Evolutionary conservation across 2,329 filamentous ascomycete genomes (phyloP).

Genomic region (Aspergillus chevalieri): DNA sequence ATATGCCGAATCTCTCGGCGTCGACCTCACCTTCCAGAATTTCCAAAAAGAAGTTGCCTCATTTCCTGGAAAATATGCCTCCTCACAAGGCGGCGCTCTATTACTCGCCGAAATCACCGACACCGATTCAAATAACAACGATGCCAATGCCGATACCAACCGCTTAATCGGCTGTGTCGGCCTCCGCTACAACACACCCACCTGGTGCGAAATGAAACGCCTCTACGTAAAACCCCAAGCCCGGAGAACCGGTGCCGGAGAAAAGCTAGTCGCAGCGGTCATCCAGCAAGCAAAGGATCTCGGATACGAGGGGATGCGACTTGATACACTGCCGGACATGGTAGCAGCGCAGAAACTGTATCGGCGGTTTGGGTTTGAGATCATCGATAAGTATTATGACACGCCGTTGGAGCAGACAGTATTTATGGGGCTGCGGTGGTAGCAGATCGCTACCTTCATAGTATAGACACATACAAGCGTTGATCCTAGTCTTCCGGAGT

Average conservation of each 20-base stretch:
- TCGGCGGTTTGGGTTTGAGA: constrained; percentile 45
- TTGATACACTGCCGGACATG: constrained; percentile 54
- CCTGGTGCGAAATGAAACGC: constrained; percentile 52
- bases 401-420: constrained; percentile 49
- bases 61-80: constrained; percentile 51
- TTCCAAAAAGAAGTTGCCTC: constrained; percentile 48
- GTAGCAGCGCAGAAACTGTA: constrained; percentile 46
- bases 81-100: constrained; percentile 41
- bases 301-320: constrained; percentile 48
- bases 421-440: constrained; percentile 39
- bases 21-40: constrained; percentile 54
- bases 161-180: constrained; percentile 45
- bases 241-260: constrained; percentile 47
- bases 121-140: constrained; percentile 8
- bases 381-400: constrained; percentile 50
- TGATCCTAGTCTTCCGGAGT: too few species aligned
- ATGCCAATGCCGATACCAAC: constrained; percentile 6
- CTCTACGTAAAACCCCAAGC: constrained; percentile 47
- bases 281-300: constrained; percentile 41
- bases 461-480: too few species aligned
- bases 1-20: constrained; percentile 41
- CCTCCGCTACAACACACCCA: constrained; percentile 32
- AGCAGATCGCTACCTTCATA: too few species aligned
- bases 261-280: constrained; percentile 40
- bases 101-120: constrained; percentile 38